Evolutionary conservation across 75 land plant species (phyloP).

Genomic region (Ceratopteris richardii): DNA sequence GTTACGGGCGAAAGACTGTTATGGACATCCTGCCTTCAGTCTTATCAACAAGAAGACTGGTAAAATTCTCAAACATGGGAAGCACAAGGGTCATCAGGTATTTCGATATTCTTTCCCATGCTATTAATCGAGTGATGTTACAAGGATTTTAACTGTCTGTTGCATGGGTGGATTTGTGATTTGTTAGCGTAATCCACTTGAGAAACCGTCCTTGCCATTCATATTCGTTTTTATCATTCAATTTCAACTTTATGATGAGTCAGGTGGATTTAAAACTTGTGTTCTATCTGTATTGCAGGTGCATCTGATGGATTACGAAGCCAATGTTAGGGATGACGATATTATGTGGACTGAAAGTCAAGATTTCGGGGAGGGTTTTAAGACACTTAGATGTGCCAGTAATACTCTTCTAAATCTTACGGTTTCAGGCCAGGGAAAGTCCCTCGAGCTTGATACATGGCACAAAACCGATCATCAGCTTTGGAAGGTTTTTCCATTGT

Average conservation of each 20-base stretch:
- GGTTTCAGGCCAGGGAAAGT: constrained; percentile 17
- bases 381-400: constrained; percentile 11
- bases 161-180: too few species aligned
- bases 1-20: constrained; percentile 25
- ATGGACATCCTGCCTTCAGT: constrained; percentile 32
- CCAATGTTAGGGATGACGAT: constrained; percentile 8
- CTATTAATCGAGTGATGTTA: background rate
- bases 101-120: background rate
- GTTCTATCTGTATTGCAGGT: too few species aligned
- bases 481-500: constrained; percentile 23
- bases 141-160: too few species aligned
- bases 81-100: constrained; percentile 27
- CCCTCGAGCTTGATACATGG: constrained; percentile 19
- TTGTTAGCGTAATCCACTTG: too few species aligned
- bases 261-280: too few species aligned
- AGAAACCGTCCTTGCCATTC: too few species aligned
- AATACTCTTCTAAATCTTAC: constrained; percentile 21
- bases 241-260: too few species aligned
- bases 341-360: constrained; percentile 27
- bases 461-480: constrained; percentile 23
- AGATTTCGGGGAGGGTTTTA: constrained; percentile 27
- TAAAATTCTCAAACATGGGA: constrained; percentile 31
- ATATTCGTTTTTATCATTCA: too few species aligned
- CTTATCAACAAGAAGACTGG: constrained; percentile 38
- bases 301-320: constrained; percentile 13